phyloP scores from a whole-genome alignment of 768 basidiomycete genomes.

The Glaciozyma martinii region DNA sequence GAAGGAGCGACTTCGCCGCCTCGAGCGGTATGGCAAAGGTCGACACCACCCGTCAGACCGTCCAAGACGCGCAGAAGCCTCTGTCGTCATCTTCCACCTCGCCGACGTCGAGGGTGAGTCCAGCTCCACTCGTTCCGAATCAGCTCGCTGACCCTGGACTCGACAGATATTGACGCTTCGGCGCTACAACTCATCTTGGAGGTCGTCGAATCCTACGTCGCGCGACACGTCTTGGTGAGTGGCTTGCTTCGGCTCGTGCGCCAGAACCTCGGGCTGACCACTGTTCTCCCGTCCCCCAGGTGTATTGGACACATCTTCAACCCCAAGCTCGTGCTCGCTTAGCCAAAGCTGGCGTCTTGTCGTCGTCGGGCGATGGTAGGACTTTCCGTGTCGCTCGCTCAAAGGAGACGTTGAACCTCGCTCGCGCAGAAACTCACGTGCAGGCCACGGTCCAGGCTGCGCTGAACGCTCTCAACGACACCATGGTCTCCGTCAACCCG shows the following conservation, averaged over 20 bases:
- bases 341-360: constrained; percentile 12
- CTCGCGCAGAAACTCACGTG: constrained; percentile 9
- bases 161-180: constrained; percentile 62
- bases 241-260: neutral
- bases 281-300: neutral
- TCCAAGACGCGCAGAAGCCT: constrained; percentile 40
- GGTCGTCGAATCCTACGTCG: constrained; percentile 25
- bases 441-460: constrained; percentile 12
- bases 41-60: constrained; percentile 81
- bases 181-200: constrained; percentile 33
- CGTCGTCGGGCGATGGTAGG: constrained; percentile 14
- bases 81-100: constrained; percentile 59
- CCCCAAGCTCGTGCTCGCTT: neutral
- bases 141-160: neutral
- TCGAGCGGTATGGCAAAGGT: constrained; percentile 78
- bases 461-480: constrained; percentile 5
- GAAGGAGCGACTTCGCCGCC: constrained; percentile 72
- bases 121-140: neutral
- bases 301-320: constrained; percentile 21
- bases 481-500: neutral
- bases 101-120: constrained; percentile 65
- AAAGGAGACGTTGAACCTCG: neutral
- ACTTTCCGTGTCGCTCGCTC: neutral
- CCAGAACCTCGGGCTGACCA: no score
- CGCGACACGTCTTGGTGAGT: constrained; percentile 20